These are phyloP conservation scores for Murraya koenigii DNA, from an alignment of 345 rosid species.

Conservation along the genomic window DNA sequence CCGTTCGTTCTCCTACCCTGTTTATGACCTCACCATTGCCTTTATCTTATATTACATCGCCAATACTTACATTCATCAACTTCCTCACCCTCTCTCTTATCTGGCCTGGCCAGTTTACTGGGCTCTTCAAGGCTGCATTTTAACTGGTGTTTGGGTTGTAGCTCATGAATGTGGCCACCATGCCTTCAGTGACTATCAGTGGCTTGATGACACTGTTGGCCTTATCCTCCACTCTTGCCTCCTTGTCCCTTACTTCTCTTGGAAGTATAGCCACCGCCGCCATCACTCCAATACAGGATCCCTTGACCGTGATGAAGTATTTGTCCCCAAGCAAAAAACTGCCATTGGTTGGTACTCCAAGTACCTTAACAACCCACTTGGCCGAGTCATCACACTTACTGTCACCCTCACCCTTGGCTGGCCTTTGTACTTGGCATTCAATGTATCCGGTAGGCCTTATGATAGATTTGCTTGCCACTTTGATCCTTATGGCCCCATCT, in stretches of 20 bases:
- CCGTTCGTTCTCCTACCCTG: constrained; percentile 68
- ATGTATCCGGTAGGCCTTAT: constrained; percentile 76
- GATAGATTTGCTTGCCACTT: constrained; percentile 72
- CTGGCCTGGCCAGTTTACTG: constrained; percentile 84
- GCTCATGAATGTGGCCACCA: constrained; percentile 98
- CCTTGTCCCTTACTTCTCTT: constrained; percentile 90
- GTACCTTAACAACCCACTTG: constrained; percentile 73
- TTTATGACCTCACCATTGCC: constrained; percentile 56
- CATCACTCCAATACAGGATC: constrained; percentile 93
- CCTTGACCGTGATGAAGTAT: constrained; percentile 80
- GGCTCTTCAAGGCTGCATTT: constrained; percentile 72
- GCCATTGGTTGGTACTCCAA: constrained; percentile 50
- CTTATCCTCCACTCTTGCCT: constrained; percentile 76
- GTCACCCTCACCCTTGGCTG: constrained; percentile 70
- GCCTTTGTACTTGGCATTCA: constrained; percentile 83
- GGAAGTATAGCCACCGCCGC: constrained; percentile 92
- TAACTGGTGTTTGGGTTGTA: constrained; percentile 82
- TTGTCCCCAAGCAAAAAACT: constrained; percentile 66
- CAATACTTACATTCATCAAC: constrained; percentile 48
- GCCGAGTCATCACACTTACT: constrained; percentile 47
- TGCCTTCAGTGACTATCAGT: constrained; percentile 87
- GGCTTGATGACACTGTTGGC: constrained; percentile 86
- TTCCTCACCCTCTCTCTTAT: constrained; percentile 53
- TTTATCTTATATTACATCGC: constrained; percentile 54
- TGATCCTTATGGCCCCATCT: constrained; percentile 78